These are phyloP conservation scores for Bothriochloa decipiens DNA, from an alignment of 176 grass and related monocot genomes.

Conservation along the genomic window DNA sequence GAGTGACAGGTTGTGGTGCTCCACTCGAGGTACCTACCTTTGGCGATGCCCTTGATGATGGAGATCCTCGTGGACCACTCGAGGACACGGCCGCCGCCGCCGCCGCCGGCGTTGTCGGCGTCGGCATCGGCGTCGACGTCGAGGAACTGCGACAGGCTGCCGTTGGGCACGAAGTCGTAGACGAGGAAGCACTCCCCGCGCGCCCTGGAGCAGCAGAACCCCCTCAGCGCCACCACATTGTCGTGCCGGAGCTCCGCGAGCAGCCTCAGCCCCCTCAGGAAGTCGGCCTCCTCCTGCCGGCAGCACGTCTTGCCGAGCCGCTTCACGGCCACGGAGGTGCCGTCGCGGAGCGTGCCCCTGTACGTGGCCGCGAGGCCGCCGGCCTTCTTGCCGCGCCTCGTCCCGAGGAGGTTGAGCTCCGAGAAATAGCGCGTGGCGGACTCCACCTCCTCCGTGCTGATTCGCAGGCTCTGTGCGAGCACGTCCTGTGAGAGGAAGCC, in stretches of 20 bases:
- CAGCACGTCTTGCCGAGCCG: constrained; percentile 86
- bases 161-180: constrained; percentile 86
- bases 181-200: constrained; percentile 93
- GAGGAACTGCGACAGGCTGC: constrained; percentile 69
- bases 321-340: constrained; percentile 70
- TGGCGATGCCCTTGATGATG: constrained; percentile 88
- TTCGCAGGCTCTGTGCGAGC: constrained; percentile 51
- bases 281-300: constrained; percentile 82
- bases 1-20: constrained; percentile 32
- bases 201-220: constrained; percentile 88
- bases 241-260: constrained; percentile 70
- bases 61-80: constrained; percentile 83
- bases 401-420: constrained; percentile 67
- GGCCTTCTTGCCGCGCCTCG: constrained; percentile 43
- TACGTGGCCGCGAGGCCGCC: constrained; percentile 54
- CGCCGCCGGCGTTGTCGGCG: background rate
- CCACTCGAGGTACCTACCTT: constrained; percentile 58
- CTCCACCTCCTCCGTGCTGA: constrained; percentile 92
- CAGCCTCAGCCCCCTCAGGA: constrained; percentile 71
- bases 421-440: constrained; percentile 95
- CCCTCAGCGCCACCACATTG: constrained; percentile 69
- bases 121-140: constrained; percentile 45
- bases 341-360: constrained; percentile 77
- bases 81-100: constrained; percentile 37
- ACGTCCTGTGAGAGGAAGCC: constrained; percentile 57